Evolutionary conservation across 306 rosid genomes (phyloP).

Genomic region (Clitoria ternatea): DNA sequence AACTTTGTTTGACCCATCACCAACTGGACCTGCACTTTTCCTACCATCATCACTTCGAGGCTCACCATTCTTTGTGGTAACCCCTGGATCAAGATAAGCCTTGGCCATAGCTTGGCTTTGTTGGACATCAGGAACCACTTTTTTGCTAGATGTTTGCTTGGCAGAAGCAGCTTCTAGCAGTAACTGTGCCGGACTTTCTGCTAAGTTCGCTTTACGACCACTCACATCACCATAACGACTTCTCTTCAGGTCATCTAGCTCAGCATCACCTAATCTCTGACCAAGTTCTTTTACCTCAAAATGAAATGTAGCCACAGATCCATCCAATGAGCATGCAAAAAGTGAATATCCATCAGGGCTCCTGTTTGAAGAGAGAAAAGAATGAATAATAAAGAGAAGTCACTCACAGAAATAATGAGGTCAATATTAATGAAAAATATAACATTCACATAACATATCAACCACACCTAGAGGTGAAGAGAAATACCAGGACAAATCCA

Average conservation of each 20-base stretch:
- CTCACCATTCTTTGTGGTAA: slow-evolving; percentile 47
- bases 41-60: slow-evolving; percentile 57
- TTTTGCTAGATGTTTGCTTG: slow-evolving; percentile 65
- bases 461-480: slow-evolving; percentile 5
- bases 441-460: background rate
- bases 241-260: slow-evolving; percentile 84
- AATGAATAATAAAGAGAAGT: background rate
- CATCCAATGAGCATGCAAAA: slow-evolving; percentile 97
- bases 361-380: slow-evolving; percentile 57
- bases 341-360: slow-evolving; percentile 97
- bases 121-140: slow-evolving; percentile 56
- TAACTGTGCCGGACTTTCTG: slow-evolving; percentile 92
- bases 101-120: slow-evolving; percentile 50
- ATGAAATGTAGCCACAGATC: slow-evolving; percentile 85
- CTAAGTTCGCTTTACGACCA: slow-evolving; percentile 83
- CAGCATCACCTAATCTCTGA: slow-evolving; percentile 66
- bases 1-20: slow-evolving; percentile 54
- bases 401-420: background rate
- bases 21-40: slow-evolving; percentile 50
- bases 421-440: background rate
- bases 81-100: slow-evolving; percentile 40
- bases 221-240: slow-evolving; percentile 92
- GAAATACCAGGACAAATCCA: slow-evolving; percentile 91
- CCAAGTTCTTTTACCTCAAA: slow-evolving; percentile 93
- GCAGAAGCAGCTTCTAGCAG: slow-evolving; percentile 90